phyloP scores from a whole-genome alignment of 2,329 filamentous ascomycete genomes.

The Rachicladosporium sp. region DNA sequence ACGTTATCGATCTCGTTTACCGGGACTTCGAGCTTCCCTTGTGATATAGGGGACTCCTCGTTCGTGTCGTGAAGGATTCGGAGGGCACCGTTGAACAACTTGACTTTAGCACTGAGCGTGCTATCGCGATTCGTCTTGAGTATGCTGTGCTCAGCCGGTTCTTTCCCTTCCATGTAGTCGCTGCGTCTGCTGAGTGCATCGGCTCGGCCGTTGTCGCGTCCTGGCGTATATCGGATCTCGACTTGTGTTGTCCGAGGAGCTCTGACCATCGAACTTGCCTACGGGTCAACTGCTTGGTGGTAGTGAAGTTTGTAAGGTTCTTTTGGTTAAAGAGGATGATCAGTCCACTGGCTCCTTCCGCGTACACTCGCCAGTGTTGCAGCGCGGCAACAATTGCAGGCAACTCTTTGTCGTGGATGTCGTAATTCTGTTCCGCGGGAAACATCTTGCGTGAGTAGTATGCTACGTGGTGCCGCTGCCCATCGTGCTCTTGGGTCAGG shows the following conservation, averaged over 20 bases:
- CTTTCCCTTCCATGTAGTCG: slow-evolving; percentile 8
- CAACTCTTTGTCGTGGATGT: slow-evolving; percentile 10
- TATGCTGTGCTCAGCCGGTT: slow-evolving; percentile 4
- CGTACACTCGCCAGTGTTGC: slow-evolving; percentile 9
- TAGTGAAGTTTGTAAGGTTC: slow-evolving; percentile 9
- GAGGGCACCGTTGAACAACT: slow-evolving; percentile 3
- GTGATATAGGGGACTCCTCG: too few relatives aligned
- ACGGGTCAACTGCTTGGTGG: slow-evolving; percentile 6
- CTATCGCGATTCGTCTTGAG: slow-evolving; percentile 6
- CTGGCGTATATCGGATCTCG: slow-evolving; percentile 8
- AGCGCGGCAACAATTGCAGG: slow-evolving; percentile 8
- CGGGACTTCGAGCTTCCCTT: too few relatives aligned
- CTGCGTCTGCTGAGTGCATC: slow-evolving; percentile 8
- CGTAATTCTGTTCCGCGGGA: slow-evolving; percentile 8
- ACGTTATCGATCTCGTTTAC: too few relatives aligned
- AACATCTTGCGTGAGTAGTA: slow-evolving; percentile 10
- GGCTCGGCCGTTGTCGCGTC: slow-evolving; percentile 7
- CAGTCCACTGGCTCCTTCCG: slow-evolving; percentile 6
- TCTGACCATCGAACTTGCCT: slow-evolving; percentile 7
- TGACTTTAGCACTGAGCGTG: slow-evolving; percentile 4
- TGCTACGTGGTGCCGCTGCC: slow-evolving; percentile 6
- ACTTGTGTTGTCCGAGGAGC: slow-evolving; percentile 7
- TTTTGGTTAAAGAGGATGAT: slow-evolving; percentile 9
- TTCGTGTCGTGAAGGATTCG: slow-evolving; percentile 3
- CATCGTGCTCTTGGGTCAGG: slow-evolving; percentile 4